These are phyloP conservation scores for Euphorbia pulcherrima DNA, from an alignment of 345 rosid species.

Conservation along the genomic window DNA sequence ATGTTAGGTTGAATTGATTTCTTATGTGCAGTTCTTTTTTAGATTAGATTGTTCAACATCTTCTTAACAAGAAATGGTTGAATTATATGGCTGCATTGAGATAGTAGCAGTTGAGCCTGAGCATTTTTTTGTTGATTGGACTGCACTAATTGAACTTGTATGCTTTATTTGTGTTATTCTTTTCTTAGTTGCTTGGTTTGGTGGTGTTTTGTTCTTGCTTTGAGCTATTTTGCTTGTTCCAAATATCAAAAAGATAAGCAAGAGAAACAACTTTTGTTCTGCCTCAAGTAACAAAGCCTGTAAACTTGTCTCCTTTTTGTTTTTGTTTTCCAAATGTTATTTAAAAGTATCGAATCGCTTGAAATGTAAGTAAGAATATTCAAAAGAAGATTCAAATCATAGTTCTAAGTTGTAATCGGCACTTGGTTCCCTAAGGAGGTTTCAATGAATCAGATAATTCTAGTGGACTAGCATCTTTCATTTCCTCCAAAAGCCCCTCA, in stretches of 20 bases:
- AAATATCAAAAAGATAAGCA: not conserved
- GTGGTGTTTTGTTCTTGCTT: not conserved
- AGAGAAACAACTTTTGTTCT: not conserved
- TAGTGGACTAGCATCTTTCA: not conserved
- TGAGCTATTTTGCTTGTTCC: not conserved
- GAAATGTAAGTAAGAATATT: not conserved
- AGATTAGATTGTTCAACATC: not conserved
- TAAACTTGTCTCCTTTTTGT: not conserved
- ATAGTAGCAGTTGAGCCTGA: not conserved
- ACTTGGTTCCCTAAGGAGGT: not conserved
- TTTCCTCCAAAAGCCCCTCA: not conserved
- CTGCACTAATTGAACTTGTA: not conserved
- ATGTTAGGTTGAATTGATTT: not conserved
- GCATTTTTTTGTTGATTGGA: not conserved
- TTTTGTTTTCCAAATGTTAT: not conserved
- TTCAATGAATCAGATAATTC: not conserved
- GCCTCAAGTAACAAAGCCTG: not conserved
- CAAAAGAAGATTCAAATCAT: not conserved
- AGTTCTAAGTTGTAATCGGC: no score
- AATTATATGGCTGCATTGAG: not conserved
- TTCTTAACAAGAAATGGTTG: not conserved
- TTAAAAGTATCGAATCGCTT: not conserved
- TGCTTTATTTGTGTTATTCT: not conserved
- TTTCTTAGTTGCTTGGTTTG: slow-evolving; percentile 2
- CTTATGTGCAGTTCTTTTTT: not conserved